Percentiles rank a stretch among this genome's conserved stretches.
Evolutionary conservation across 1,284 basidiomycete genomes (phyloP).

Genomic region (Cryptococcus floricola): DNA sequence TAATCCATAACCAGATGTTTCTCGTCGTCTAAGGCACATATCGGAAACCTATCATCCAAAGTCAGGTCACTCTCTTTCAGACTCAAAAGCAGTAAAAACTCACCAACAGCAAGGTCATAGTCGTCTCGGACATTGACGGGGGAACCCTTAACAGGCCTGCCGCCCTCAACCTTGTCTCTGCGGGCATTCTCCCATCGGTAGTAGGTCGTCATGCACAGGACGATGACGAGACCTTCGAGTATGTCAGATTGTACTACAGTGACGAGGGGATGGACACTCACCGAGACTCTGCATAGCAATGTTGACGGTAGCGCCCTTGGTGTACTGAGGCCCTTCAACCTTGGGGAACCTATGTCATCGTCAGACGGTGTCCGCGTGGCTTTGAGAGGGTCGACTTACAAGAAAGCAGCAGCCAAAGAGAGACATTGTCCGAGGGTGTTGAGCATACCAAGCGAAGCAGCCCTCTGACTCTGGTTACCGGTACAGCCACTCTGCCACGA

Average conservation of each 20-base stretch:
- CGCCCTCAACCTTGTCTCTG: slow-evolving; percentile 49
- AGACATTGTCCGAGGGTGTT: slow-evolving; percentile 52
- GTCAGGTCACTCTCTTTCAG: no score
- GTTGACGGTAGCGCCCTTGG: slow-evolving; percentile 50
- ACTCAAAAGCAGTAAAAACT: slow-evolving; percentile 2
- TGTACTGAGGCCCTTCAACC: slow-evolving; percentile 46
- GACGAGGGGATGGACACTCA: no score
- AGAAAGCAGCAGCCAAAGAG: slow-evolving; percentile 48
- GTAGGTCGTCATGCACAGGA: slow-evolving; percentile 43
- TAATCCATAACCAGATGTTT: not conserved
- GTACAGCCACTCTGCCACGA: slow-evolving; percentile 46
- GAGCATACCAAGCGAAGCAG: slow-evolving; percentile 50
- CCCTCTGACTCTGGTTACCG: slow-evolving; percentile 46
- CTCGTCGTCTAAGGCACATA: slow-evolving; percentile 7
- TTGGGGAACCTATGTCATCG: slow-evolving; percentile 42
- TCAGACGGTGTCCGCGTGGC: no score
- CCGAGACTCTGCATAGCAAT: slow-evolving; percentile 48
- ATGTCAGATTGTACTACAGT: no score
- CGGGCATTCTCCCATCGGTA: slow-evolving; percentile 48
- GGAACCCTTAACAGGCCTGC: slow-evolving; percentile 34
- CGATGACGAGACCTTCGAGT: slow-evolving; percentile 31
- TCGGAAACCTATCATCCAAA: slow-evolving; percentile 13
- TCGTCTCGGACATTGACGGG: slow-evolving; percentile 30
- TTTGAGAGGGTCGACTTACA: slow-evolving; percentile 17
- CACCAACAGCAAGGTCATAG: slow-evolving; percentile 36